These are phyloP conservation scores for Huiozyma naganishii DNA, from an alignment of 805 yeast species.

Conservation along the genomic window DNA sequence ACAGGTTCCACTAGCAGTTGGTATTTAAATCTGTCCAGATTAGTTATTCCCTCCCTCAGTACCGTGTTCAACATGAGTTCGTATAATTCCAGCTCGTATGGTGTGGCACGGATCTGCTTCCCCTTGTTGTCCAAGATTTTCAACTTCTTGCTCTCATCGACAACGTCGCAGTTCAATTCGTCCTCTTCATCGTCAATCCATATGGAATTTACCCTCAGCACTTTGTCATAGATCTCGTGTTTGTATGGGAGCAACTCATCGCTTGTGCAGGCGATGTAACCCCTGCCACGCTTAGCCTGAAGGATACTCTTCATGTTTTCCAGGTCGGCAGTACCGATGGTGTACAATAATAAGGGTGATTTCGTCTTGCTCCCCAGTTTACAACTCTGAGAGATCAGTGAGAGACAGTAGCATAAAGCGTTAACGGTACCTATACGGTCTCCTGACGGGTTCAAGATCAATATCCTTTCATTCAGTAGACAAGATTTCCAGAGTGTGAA, in stretches of 20 bases:
- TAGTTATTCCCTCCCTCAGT: slow-evolving; percentile 12
- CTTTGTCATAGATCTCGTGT: slow-evolving; percentile 19
- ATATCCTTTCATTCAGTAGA: slow-evolving; percentile 17
- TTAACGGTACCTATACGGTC: slow-evolving; percentile 22
- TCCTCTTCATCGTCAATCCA: slow-evolving; percentile 2
- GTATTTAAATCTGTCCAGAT: slow-evolving; percentile 3
- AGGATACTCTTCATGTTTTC: slow-evolving; percentile 3
- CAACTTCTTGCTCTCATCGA: not conserved
- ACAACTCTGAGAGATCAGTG: slow-evolving; percentile 10
- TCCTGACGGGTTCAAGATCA: slow-evolving; percentile 20
- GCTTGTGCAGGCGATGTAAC: slow-evolving; percentile 25
- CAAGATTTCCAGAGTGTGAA: slow-evolving; percentile 27
- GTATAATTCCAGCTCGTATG: slow-evolving; percentile 17
- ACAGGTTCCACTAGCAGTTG: slow-evolving; percentile 15
- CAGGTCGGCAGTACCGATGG: slow-evolving; percentile 11
- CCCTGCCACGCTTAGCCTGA: slow-evolving; percentile 1
- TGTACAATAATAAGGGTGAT: slow-evolving; percentile 1
- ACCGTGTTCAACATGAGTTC: slow-evolving; percentile 6
- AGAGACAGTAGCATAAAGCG: slow-evolving; percentile 19
- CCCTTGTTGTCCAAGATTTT: slow-evolving; percentile 8
- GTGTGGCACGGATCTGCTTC: slow-evolving; percentile 17
- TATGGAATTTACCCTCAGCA: slow-evolving; percentile 11
- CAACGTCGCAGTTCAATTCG: slow-evolving; percentile 2
- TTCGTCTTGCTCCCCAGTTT: not conserved
- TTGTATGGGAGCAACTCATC: slow-evolving; percentile 21